Base-by-base conservation (phyloP, 768 basidiomycete species). In the Rickenella mellea region DNA sequence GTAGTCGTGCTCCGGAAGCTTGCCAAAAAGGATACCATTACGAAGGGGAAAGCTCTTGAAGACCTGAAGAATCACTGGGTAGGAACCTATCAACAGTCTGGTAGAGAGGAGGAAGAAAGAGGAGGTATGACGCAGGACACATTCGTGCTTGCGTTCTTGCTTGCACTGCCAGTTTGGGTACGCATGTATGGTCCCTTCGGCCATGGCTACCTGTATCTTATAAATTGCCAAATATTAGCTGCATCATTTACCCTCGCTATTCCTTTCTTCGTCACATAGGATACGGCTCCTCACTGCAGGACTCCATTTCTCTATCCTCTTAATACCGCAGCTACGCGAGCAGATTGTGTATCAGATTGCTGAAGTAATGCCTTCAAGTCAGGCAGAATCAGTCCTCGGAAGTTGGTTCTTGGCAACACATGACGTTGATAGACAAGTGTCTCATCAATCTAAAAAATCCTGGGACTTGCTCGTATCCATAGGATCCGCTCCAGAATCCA, bases 151-250 rank as follows among this genome's bases (percentile, higher is more conserved):
- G 54, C 62, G 14, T 49, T 73, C 50, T 68, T 74, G 19, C 68
- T 78, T 42, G 83, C 81, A 68, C 52, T 93, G 25, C 90, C 90
- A 3, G 90, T 94, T 43, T 98, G 93, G 93, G 92, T 94, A 57
- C 52, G 88, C 70, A 26, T 25, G 4, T 40, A 6, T n/a, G 11
- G 9, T 27, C 12, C 39, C 38, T 4, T 32, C 15, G 27, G 27
- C 11, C 10, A 17, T 3, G 15, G 7, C 19, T 30, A n/a, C n/a
- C n/a, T n/a, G n/a, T n/a, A n/a, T n/a, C n/a, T n/a, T n/a, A n/a
- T n/a, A n/a, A n/a, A n/a, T n/a, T n/a, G 27, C 29, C 31, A 22
- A 7, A 24, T 17, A 28, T 17, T 45, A 94, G 92, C 64, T 90
- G 26, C 87, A 96, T 59, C 90, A 94, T 60, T 63, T 85, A n/a